Base-by-base conservation (phyloP, 495 filamentous ascomycete species). In the Talaromyces liani region DNA sequence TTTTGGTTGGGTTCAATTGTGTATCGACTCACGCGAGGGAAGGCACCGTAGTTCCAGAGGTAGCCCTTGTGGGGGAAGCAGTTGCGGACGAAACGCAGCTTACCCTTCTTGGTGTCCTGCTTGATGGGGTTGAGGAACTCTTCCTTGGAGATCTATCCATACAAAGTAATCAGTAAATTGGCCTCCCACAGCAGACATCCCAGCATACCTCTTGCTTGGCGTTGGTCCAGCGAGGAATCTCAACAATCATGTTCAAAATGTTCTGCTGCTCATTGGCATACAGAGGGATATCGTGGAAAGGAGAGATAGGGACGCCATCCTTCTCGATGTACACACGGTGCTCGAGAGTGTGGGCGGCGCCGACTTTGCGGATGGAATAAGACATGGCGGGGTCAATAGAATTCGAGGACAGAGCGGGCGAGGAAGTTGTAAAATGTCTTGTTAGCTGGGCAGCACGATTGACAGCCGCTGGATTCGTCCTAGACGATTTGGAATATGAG, bases 41-140 rank as follows among this genome's bases (percentile, higher is more conserved):
- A 98, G 79, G 92, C 91, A 78, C 94, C 94, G 77, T 99, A 99
- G 85, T 98, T 99, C 95, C 95, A 99, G 67, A 98, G 90, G 77
- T 98, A 99, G 60, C 94, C 94, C 85, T 98, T 97, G 87, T 99
- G 95, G 67, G 94, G 94, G 86, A 99, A 99, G 87, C 94, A 98
- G 88, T 99, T 99, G 78, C 94, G 91, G 76, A 99, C 95, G 75
- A 87, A 99, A 68, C 94, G 91, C 65, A 98, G 77, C 73, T 82
- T 80, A 69, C 77, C 80, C 75, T 81, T 80, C 72, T 83, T 81
- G 64, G 71, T 75, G 65, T 80, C 77, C 72, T 81, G 93, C 86
- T 97, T 97, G 79, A 97, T 96, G 75, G 92, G 93, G 83, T 96
- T 96, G 70, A 97, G 89, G 75, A 89, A 85, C 77, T 97, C 93